These are phyloP conservation scores for Achaetomiella virescens DNA, from an alignment of 495 filamentous ascomycete genomes.

Conservation along the genomic window DNA sequence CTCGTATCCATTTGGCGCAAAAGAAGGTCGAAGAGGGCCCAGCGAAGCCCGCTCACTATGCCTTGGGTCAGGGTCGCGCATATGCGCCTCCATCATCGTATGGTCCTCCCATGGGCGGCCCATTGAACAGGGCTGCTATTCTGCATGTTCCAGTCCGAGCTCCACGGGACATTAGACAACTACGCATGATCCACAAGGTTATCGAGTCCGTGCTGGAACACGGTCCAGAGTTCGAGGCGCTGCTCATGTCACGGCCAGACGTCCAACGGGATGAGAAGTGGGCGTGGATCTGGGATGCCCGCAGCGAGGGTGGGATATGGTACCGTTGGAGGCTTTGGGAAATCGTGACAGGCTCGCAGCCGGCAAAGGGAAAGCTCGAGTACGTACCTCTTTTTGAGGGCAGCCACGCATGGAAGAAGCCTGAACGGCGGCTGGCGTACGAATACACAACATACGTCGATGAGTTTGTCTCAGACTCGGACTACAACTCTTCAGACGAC, in stretches of 20 bases:
- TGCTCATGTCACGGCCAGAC: conserved; percentile 77
- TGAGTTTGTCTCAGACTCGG: conserved; percentile 73
- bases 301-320: conserved; percentile 72
- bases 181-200: conserved; percentile 83
- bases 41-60: conserved; percentile 50
- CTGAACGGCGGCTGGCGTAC: conserved; percentile 59
- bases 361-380: conserved; percentile 32
- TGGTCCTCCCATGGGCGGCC: conserved; percentile 37
- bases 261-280: conserved; percentile 82
- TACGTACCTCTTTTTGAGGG: conserved; percentile 63
- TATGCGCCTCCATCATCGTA: conserved; percentile 80
- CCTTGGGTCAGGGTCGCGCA: conserved; percentile 57
- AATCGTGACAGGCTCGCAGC: conserved; percentile 54
- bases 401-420: conserved; percentile 62
- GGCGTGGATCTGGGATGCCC: conserved; percentile 89
- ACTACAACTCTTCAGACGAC: conserved; percentile 84
- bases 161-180: conserved; percentile 70
- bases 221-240: conserved; percentile 85
- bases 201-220: conserved; percentile 70
- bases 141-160: conserved; percentile 68
- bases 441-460: conserved; percentile 67
- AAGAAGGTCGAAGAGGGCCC: conserved; percentile 49
- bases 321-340: conserved; percentile 92
- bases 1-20: conserved; percentile 80
- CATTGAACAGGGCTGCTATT: conserved; percentile 40